Percentiles rank a stretch among this genome's conserved stretches.
Conservation (phyloP, 139 green algal species). For the Astrephomene gubernaculifera region DNA sequence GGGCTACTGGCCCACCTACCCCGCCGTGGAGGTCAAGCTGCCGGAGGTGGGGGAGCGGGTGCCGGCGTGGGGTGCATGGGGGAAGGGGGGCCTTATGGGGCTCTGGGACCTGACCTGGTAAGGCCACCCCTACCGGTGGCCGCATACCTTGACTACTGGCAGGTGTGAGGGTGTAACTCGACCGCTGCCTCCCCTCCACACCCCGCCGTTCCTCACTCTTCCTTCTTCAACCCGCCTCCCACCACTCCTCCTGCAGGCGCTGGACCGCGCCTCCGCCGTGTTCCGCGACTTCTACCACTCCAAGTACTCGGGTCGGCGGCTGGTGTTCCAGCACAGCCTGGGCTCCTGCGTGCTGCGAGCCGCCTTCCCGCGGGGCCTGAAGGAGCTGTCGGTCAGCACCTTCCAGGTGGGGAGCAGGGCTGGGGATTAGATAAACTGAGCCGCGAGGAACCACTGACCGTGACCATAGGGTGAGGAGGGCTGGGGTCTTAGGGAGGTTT, state of each 20-base stretch:
- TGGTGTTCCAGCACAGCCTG: slow-evolving; percentile 94
- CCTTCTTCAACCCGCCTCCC: not conserved
- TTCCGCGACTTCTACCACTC: slow-evolving; percentile 95
- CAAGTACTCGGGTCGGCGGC: slow-evolving; percentile 92
- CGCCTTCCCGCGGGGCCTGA: slow-evolving; percentile 84
- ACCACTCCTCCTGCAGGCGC: not conserved
- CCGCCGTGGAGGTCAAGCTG: slow-evolving; percentile 84
- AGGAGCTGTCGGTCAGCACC: slow-evolving; percentile 95
- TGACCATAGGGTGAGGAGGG: too few relatives aligned
- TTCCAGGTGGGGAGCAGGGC: slow-evolving; percentile 73
- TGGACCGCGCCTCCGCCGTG: slow-evolving; percentile 42
- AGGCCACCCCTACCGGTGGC: too few relatives aligned
- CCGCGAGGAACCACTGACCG: too few relatives aligned
- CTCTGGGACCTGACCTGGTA: too few relatives aligned
- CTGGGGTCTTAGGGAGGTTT: too few relatives aligned
- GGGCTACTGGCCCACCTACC: slow-evolving; percentile 97
- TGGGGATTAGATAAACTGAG: too few relatives aligned
- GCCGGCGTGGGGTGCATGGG: not conserved
- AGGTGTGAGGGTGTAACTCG: too few relatives aligned
- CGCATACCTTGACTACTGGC: too few relatives aligned
- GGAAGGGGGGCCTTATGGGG: too few relatives aligned
- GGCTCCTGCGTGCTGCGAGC: slow-evolving; percentile 82
- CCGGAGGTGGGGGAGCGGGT: slow-evolving; percentile 62
- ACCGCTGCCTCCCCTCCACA: too few relatives aligned
- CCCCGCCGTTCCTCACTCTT: too few relatives aligned